A percentile compares a stretch with the other conserved stretches of the same genome.
Evolutionary conservation across 164 flowering plant species (phyloP).

Genomic region (Liriodendron chinense): DNA sequence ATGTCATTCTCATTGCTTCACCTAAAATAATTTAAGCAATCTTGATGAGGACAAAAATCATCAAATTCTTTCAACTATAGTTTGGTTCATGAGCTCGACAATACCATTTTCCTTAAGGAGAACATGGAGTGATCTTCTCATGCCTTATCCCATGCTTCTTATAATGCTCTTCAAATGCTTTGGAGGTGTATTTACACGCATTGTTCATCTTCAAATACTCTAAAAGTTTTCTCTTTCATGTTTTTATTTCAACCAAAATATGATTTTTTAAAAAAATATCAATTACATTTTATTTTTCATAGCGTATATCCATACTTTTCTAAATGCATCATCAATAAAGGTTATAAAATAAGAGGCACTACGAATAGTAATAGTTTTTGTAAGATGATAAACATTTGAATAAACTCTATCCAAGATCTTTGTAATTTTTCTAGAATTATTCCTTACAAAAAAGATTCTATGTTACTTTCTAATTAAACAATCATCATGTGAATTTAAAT

Average conservation of each 20-base stretch:
- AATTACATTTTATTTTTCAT: constrained; percentile 7
- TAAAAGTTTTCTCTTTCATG: not conserved
- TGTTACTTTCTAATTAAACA: constrained; percentile 1
- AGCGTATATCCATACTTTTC: not conserved
- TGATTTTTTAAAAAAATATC: not conserved
- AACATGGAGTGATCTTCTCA: no score
- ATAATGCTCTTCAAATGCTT: not conserved
- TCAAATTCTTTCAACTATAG: not conserved
- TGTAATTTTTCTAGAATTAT: not conserved
- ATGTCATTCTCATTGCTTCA: not conserved
- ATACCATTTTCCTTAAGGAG: not conserved
- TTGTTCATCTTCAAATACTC: not conserved
- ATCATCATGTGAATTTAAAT: not conserved
- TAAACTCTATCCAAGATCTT: not conserved
- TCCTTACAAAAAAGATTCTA: not conserved
- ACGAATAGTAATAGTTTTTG: not conserved
- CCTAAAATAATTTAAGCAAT: not conserved
- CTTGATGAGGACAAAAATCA: not conserved
- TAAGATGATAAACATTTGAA: not conserved
- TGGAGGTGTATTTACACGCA: constrained; percentile 5
- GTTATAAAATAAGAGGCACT: constrained; percentile 6
- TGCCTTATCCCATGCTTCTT: no score
- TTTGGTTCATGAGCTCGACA: not conserved
- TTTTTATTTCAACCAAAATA: not conserved
- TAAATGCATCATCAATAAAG: constrained; percentile 8